phyloP scores from a whole-genome alignment of 164 flowering plant genomes.

The Pachysandra terminalis region DNA sequence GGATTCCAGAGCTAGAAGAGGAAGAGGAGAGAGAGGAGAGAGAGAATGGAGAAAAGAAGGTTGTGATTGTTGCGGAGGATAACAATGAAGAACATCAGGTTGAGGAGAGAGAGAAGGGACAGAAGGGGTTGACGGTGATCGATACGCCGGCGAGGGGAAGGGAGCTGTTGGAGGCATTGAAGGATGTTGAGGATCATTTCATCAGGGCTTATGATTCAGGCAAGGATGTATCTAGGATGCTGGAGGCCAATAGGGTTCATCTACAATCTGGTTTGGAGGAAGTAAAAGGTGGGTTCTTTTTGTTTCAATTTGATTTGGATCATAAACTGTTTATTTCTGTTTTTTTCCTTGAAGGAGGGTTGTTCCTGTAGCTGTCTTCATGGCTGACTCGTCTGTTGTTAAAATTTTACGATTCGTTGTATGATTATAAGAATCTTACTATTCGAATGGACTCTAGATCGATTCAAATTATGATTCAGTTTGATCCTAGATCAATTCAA shows the following conservation, averaged over 20 bases:
- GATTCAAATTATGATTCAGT: too few relatives aligned
- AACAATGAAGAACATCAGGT: conserved; percentile 19
- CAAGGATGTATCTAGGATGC: conserved; percentile 80
- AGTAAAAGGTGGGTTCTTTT: conserved; percentile 61
- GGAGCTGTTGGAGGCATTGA: conserved; percentile 79
- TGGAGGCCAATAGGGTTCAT: conserved; percentile 70
- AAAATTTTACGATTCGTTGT: too few relatives aligned
- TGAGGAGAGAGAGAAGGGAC: conserved; percentile 30
- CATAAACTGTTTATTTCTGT: neutral
- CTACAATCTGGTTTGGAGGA: conserved; percentile 74
- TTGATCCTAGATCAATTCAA: too few relatives aligned
- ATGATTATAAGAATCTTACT: too few relatives aligned
- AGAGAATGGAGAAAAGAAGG: conserved; percentile 24
- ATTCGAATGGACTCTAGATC: too few relatives aligned
- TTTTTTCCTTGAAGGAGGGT: neutral
- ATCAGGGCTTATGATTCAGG: conserved; percentile 81
- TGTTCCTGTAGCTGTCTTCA: neutral
- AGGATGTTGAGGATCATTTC: conserved; percentile 81
- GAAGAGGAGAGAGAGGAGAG: conserved; percentile 34
- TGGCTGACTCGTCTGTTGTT: neutral
- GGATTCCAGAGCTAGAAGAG: conserved; percentile 66
- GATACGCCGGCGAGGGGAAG: conserved; percentile 68
- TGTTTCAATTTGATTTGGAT: neutral
- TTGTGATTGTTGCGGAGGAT: conserved; percentile 24
- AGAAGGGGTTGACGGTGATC: conserved; percentile 55